Evolutionary conservation across 768 basidiomycete species (phyloP).

Genomic region (Cystobasidium onofrii): DNA sequence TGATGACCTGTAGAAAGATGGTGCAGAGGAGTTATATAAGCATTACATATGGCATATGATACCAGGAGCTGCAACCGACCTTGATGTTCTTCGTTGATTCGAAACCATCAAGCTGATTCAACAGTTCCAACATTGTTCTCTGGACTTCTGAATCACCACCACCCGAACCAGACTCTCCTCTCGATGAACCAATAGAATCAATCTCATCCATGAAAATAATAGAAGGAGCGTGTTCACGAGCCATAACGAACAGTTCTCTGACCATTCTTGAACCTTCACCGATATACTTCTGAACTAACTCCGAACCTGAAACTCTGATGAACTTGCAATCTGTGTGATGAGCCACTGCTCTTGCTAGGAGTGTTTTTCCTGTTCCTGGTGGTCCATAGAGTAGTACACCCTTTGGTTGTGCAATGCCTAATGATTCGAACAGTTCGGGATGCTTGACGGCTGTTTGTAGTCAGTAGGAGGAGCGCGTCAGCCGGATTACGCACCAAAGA

Average conservation of each 20-base stretch:
- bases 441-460: constrained; percentile 68
- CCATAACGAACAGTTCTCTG: constrained; percentile 96
- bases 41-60: neutral
- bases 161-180: constrained; percentile 67
- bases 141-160: constrained; percentile 81
- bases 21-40: neutral
- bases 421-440: constrained; percentile 88
- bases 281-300: constrained; percentile 96
- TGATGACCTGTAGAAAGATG: constrained; percentile 55
- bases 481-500: neutral
- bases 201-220: constrained; percentile 99
- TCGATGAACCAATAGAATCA: constrained; percentile 87
- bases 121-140: constrained; percentile 77
- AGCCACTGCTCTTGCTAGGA: constrained; percentile 88
- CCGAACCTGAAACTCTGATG: constrained; percentile 86
- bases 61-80: constrained; percentile 41
- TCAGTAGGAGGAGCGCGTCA: neutral
- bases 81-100: constrained; percentile 76
- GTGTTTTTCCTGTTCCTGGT: constrained; percentile 91
- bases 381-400: constrained; percentile 93
- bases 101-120: constrained; percentile 84
- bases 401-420: constrained; percentile 95
- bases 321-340: constrained; percentile 98
- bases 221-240: constrained; percentile 88
- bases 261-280: constrained; percentile 96